These are phyloP conservation scores for Magnaporthiopsis poae DNA, from an alignment of 2,329 filamentous ascomycete species.

Conservation along the genomic window DNA sequence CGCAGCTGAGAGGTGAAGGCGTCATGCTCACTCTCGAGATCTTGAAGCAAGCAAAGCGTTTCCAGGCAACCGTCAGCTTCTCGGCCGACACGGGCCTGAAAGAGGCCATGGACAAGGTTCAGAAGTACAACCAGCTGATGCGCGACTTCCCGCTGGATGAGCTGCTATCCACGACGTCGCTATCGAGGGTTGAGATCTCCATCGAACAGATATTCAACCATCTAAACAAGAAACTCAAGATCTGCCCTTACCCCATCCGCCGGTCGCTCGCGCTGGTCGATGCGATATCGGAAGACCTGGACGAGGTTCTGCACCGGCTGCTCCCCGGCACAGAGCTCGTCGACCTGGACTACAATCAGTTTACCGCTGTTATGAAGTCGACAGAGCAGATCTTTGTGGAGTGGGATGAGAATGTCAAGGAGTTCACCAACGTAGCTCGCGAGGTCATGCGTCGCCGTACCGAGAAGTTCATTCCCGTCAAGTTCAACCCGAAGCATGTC, in stretches of 20 bases:
- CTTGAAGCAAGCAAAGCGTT: constrained; percentile 91
- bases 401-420: constrained; percentile 94
- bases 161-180: constrained; percentile 78
- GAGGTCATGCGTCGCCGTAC: constrained; percentile 88
- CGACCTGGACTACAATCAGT: constrained; percentile 85
- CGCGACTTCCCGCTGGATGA: constrained; percentile 95
- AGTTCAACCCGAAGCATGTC: constrained; percentile 77
- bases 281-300: constrained; percentile 87
- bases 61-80: constrained; percentile 95
- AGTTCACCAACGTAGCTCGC: constrained; percentile 94
- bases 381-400: constrained; percentile 78
- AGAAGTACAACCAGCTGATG: constrained; percentile 98
- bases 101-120: constrained; percentile 89
- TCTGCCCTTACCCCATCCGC: constrained; percentile 88
- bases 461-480: constrained; percentile 98
- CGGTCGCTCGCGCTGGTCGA: constrained; percentile 89
- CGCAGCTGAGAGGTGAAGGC: constrained; percentile 77
- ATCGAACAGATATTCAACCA: constrained; percentile 84
- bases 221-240: constrained; percentile 93
- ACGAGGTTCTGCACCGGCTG: constrained; percentile 73
- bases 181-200: constrained; percentile 81
- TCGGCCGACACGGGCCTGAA: constrained; percentile 90
- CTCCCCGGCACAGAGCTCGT: constrained; percentile 81
- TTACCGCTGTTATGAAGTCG: constrained; percentile 71
- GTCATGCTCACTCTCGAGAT: constrained; percentile 88